These are phyloP conservation scores for Triadica sebifera DNA, from an alignment of 345 rosid genomes.

Conservation along the genomic window DNA sequence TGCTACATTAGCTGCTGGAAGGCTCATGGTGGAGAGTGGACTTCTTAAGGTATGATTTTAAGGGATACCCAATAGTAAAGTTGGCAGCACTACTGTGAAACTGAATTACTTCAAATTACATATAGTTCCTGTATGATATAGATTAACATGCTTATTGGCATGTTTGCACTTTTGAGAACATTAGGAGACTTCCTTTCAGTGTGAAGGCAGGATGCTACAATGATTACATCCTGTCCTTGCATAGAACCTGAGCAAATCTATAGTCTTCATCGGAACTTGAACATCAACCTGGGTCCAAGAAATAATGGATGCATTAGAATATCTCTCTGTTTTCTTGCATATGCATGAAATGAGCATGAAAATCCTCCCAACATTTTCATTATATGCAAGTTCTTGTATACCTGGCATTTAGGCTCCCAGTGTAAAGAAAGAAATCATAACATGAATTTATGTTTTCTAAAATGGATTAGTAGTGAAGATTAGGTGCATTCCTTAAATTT, in stretches of 20 bases:
- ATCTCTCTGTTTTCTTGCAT: background rate
- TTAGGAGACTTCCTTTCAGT: background rate
- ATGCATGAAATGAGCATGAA: background rate
- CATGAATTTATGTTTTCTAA: background rate
- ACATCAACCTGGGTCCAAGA: background rate
- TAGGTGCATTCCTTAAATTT: background rate
- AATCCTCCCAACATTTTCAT: background rate
- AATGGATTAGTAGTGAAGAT: background rate
- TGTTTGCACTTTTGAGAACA: background rate
- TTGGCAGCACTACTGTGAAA: background rate
- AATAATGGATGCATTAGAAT: background rate
- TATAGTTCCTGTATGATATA: background rate
- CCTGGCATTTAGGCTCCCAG: background rate
- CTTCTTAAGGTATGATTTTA: conserved; percentile 58
- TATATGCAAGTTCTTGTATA: too few relatives aligned
- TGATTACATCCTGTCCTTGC: background rate
- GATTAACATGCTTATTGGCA: background rate
- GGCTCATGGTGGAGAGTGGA: conserved; percentile 65
- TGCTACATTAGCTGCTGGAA: conserved; percentile 86
- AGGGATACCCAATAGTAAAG: background rate
- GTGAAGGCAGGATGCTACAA: background rate
- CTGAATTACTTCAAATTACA: background rate
- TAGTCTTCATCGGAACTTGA: background rate
- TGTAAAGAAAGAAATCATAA: background rate
- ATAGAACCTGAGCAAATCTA: too few relatives aligned